A percentile compares a stretch with the other conserved stretches of the same genome.
These are phyloP conservation scores for Backusella macrospora DNA, from an alignment of 192 early-diverging fungal species.

Conservation along the genomic window DNA sequence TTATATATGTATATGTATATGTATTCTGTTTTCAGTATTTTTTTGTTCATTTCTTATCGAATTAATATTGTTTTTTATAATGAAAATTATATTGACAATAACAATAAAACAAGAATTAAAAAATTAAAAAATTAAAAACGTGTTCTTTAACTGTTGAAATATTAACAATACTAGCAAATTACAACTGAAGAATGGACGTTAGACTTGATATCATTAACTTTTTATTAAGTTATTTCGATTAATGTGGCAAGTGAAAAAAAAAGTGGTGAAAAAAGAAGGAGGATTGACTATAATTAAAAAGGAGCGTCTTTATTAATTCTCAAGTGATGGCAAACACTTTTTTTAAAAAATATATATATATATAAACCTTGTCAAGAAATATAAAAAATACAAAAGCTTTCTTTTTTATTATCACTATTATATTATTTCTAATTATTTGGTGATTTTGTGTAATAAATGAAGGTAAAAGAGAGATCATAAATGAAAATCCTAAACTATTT, in stretches of 20 bases:
- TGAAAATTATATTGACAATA: neutral
- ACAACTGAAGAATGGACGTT: neutral
- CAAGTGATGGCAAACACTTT: neutral
- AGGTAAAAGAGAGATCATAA: neutral
- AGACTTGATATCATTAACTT: neutral
- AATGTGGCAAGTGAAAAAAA: conserved; percentile 4
- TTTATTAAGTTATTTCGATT: conserved; percentile 16
- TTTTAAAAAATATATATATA: neutral
- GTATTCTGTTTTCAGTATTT: neutral
- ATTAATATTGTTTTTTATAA: neutral
- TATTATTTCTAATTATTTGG: neutral
- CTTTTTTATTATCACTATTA: conserved; percentile 1
- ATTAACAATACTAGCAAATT: neutral
- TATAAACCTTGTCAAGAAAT: neutral
- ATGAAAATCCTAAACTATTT: too few species aligned
- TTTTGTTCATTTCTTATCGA: neutral
- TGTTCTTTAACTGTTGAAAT: neutral
- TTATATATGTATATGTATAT: neutral
- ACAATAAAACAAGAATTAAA: conserved; percentile 3
- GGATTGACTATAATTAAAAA: neutral
- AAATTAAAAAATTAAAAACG: conserved; percentile 13
- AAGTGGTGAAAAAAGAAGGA: neutral
- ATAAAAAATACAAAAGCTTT: neutral
- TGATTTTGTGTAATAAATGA: conserved; percentile 4
- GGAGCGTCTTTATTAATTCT: neutral